These are phyloP conservation scores for Rostrohypoxylon terebratum DNA, from an alignment of 495 filamentous ascomycete species.

Conservation along the genomic window DNA sequence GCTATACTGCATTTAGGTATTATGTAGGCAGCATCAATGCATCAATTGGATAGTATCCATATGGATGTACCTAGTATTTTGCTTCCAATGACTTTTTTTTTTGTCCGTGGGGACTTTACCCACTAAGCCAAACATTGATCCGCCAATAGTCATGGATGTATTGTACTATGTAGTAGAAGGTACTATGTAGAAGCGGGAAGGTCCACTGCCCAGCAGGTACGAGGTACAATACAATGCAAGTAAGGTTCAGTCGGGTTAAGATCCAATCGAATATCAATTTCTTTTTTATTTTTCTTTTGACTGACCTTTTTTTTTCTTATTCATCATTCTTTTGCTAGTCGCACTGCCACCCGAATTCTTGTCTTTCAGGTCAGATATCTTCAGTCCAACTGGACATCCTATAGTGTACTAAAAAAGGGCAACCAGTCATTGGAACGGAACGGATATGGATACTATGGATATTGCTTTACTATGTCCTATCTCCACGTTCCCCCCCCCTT, in stretches of 20 bases:
- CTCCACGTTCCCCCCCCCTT: not conserved
- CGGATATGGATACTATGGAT: not conserved
- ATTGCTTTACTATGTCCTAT: not conserved
- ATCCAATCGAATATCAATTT: not conserved
- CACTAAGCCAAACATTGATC: no score
- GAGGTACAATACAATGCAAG: not conserved
- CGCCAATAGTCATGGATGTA: no score
- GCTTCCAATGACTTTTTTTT: not conserved
- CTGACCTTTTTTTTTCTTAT: not conserved
- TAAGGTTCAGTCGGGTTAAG: not conserved
- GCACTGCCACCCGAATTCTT: slow-evolving; percentile 27
- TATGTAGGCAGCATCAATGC: no score
- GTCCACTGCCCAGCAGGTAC: not conserved
- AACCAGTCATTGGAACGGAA: not conserved
- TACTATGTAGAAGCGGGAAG: not conserved
- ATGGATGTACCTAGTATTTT: no score
- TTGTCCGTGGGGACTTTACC: slow-evolving; percentile 4
- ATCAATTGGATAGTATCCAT: no score
- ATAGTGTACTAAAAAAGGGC: not conserved
- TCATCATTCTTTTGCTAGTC: slow-evolving; percentile 18
- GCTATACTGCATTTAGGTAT: not conserved
- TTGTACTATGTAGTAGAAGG: no score
- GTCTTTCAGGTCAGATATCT: not conserved
- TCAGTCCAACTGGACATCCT: not conserved
- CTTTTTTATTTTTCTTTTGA: not conserved